Percentiles rank a stretch among this genome's conserved stretches.
phyloP scores from a whole-genome alignment of 306 rosid species.

The Fagus crenata region DNA sequence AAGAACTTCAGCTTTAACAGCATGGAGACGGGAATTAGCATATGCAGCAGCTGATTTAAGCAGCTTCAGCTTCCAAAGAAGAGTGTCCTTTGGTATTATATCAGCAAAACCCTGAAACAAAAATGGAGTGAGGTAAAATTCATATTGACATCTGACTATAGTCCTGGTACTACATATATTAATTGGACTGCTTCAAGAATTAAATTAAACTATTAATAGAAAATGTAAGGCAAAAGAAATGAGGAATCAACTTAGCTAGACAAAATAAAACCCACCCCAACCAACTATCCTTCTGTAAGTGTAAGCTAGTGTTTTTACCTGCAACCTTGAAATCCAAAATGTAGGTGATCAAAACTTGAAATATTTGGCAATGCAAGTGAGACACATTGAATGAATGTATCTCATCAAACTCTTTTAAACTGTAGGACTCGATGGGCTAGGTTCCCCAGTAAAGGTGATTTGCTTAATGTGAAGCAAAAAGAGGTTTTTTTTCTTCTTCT shows the following conservation, averaged over 20 bases:
- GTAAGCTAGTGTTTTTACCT: not conserved
- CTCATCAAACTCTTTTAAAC: not conserved
- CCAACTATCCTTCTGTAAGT: not conserved
- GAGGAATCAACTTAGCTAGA: not conserved
- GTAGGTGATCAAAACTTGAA: not conserved
- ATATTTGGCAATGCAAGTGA: no score
- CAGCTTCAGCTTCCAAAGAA: slow-evolving; percentile 95
- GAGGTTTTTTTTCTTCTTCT: no score
- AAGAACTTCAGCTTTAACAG: slow-evolving; percentile 92
- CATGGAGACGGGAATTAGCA: slow-evolving; percentile 92
- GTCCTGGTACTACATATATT: slow-evolving; percentile 9
- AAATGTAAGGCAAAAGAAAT: not conserved
- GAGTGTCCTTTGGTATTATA: slow-evolving; percentile 73
- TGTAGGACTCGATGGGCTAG: not conserved
- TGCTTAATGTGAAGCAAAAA: no score
- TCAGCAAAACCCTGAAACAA: slow-evolving; percentile 54
- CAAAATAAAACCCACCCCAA: not conserved
- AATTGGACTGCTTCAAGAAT: slow-evolving; percentile 1
- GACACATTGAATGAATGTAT: not conserved
- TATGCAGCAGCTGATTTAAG: slow-evolving; percentile 85
- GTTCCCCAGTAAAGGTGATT: not conserved
- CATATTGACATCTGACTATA: slow-evolving; percentile 10
- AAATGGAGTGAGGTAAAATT: slow-evolving; percentile 27
- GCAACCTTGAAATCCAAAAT: not conserved
- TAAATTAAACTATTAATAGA: not conserved